Evolutionary conservation across 2,329 filamentous ascomycete species (phyloP), one percentile per base, ranked within the genome.

Genomic region (Pseudocercospora fijiensis): DNA sequence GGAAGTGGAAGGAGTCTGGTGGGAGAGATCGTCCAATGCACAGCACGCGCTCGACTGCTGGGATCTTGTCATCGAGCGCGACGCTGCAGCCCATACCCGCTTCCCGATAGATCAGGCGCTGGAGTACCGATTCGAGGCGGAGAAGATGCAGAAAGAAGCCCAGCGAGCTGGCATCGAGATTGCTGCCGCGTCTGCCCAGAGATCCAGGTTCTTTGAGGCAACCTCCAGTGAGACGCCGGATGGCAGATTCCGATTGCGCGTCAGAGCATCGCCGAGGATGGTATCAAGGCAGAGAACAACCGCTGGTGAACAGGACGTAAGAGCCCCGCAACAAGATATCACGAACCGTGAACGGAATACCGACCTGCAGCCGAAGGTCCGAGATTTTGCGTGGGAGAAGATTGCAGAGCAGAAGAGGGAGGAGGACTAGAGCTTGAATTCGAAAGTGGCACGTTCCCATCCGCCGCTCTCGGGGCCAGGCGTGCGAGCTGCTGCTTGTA

Each of bases 391-490:
- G 10, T 18, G 18, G 9, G 28, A 56, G 52, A 33, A 24, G 53
- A 26, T n/a, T 22, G 16, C 11, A 22, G 55, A 45, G 11, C 20
- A 22, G 33, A 24, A 41, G 41, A 9, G n/a, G 18, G 11, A 53
- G 30, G 16, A 41, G 53, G 47, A 43, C 20, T 57, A 75, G 24
- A 75, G 66, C 67, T 75, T 75, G 66, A 75, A 73, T 9, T 75
- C 73, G 27, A 69, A 67, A 9, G 59, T 71, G 3, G 71, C 52
- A 20, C 67, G 67, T 55, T 75, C 74, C 74, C 74, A 75, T 1
- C 73, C 74, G 26, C 72, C 72, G 53, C 63, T 69, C 13, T 64
- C 61, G 13, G 71, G 61, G 8, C 18, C 27, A 41, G 72, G 68
- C 5, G 56, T 58, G 37, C 67, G 68, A 4, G 57, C 52, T 5